Evolutionary conservation across 116 monocot genomes (phyloP).

Genomic region (Dioscorea cayenensis): DNA sequence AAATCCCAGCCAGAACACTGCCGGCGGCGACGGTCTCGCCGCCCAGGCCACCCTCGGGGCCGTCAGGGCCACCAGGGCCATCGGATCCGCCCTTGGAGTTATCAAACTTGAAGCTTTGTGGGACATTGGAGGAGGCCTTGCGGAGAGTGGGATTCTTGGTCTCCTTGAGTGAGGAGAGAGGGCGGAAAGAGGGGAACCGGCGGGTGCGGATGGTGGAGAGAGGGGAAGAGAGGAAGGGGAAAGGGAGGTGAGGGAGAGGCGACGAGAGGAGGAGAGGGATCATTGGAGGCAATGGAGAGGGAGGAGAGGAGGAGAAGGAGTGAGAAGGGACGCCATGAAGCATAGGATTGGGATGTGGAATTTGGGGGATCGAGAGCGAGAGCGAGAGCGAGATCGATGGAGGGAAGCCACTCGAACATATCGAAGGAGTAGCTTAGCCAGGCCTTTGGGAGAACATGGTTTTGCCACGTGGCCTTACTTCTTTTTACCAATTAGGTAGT

Average conservation of each 20-base stretch:
- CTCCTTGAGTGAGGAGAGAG: conserved; percentile 61
- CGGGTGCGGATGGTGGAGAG: conserved; percentile 2
- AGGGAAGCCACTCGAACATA: too few species aligned
- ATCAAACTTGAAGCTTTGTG: conserved; percentile 51
- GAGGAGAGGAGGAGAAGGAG: background rate
- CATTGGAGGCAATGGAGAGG: conserved; percentile 8
- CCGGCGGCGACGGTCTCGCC: conserved; percentile 53
- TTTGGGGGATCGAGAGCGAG: background rate
- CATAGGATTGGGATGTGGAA: background rate
- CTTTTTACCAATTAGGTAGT: background rate
- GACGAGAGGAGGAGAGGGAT: background rate
- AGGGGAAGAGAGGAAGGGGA: conserved; percentile 18
- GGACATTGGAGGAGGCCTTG: conserved; percentile 42
- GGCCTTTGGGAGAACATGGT: background rate
- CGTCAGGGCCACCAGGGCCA: conserved; percentile 3
- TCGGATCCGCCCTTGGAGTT: conserved; percentile 8
- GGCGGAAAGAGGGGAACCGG: conserved; percentile 20
- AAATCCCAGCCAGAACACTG: conserved; percentile 62
- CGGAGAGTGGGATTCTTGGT: conserved; percentile 43
- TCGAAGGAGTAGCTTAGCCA: background rate
- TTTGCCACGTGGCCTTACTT: background rate
- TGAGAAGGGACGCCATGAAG: background rate
- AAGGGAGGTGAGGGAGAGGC: conserved; percentile 12
- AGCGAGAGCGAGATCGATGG: background rate
- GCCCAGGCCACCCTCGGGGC: conserved; percentile 17